These are phyloP conservation scores for Trichoderma sp. DNA, from an alignment of 2,329 filamentous ascomycete species.

Conservation along the genomic window DNA sequence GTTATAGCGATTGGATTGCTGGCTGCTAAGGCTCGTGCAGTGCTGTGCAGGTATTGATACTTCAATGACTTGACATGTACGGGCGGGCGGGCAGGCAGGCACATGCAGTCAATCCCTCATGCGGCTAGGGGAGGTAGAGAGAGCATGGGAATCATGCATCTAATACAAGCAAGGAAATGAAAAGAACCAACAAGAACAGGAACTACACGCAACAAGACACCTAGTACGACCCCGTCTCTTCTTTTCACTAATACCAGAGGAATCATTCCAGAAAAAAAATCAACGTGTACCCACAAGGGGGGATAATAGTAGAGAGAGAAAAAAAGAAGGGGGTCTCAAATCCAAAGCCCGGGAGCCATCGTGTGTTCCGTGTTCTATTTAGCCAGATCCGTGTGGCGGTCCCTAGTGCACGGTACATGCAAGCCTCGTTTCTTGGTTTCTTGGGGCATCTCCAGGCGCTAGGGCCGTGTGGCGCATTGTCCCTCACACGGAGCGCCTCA, in stretches of 20 bases:
- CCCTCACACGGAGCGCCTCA: constrained; percentile 6
- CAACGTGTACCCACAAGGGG: neutral
- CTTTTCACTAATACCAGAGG: neutral
- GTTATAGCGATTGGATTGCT: neutral
- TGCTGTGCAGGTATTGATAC: neutral
- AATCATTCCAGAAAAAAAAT: constrained; percentile 20
- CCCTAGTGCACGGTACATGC: constrained; percentile 8
- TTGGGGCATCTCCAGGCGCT: neutral
- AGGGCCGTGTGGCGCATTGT: constrained; percentile 21
- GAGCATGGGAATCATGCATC: neutral
- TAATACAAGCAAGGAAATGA: neutral
- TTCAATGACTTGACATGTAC: neutral
- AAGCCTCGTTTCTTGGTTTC: neutral
- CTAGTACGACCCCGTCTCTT: neutral
- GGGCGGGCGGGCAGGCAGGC: neutral
- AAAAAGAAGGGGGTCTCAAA: neutral
- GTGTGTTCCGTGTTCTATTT: neutral
- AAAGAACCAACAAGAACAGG: neutral
- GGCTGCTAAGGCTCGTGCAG: neutral
- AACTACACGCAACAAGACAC: neutral
- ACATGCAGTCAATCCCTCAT: neutral
- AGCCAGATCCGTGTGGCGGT: constrained; percentile 15
- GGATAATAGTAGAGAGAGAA: neutral
- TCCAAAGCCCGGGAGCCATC: constrained; percentile 1
- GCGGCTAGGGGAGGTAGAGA: neutral